Evolutionary conservation across 1,284 basidiomycete genomes (phyloP).

Genomic region (Taiwanofungus camphoratus): DNA sequence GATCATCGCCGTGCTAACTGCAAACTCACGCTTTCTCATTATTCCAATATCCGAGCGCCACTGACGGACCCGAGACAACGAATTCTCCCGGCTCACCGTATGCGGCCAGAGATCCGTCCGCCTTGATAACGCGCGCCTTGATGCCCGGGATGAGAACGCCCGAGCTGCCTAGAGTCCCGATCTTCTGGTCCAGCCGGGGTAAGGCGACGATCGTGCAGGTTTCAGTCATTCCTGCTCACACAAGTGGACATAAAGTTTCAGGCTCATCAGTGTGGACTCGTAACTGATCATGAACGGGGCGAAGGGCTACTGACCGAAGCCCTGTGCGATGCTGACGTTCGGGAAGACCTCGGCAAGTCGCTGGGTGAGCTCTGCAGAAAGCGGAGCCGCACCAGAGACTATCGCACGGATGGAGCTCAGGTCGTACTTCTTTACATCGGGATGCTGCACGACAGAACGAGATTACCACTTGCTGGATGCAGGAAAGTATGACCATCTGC

Average conservation of each 20-base stretch:
- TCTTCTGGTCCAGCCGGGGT: constrained; percentile 18
- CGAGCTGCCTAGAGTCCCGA: constrained; percentile 29
- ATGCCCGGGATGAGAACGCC: constrained; percentile 36
- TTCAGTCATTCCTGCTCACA: constrained; percentile 36
- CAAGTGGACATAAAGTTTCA: not conserved
- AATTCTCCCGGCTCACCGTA: constrained; percentile 39
- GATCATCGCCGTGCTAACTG: not conserved
- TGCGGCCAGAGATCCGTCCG: constrained; percentile 34
- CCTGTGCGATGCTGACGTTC: constrained; percentile 56
- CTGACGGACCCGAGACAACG: constrained; percentile 33
- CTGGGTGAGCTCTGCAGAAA: constrained; percentile 58
- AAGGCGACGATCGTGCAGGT: constrained; percentile 43
- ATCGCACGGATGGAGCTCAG: constrained; percentile 54
- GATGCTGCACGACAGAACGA: constrained; percentile 40
- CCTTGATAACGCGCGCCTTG: constrained; percentile 33
- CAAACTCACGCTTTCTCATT: constrained; percentile 37
- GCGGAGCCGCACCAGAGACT: constrained; percentile 70
- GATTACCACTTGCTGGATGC: not conserved
- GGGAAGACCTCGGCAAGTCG: constrained; percentile 54
- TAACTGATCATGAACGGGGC: not conserved
- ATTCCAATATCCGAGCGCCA: constrained; percentile 35
- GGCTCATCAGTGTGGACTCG: not conserved
- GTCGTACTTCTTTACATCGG: constrained; percentile 61
- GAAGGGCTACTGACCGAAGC: constrained; percentile 44
- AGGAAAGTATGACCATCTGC: constrained; percentile 7